phyloP scores from a whole-genome alignment of 2,329 filamentous ascomycete genomes.

The Aspergillus sp. region DNA sequence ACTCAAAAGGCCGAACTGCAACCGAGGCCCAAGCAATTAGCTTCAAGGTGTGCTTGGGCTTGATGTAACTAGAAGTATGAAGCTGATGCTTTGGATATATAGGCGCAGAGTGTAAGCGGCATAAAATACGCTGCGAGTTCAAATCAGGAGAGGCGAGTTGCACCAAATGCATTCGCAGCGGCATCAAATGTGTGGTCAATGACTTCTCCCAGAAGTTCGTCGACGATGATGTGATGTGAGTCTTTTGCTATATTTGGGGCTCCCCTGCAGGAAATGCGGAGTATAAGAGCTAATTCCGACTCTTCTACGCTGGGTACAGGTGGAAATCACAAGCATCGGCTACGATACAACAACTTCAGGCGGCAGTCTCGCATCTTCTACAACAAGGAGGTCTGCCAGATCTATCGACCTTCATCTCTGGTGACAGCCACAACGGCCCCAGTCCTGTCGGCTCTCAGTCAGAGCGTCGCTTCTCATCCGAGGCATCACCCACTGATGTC shows the following conservation, averaged over 20 bases:
- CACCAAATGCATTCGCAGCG: conserved; percentile 52
- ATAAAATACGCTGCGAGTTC: conserved; percentile 59
- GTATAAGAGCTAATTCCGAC: neutral
- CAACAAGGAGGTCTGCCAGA: conserved; percentile 46
- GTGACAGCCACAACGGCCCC: conserved; percentile 27
- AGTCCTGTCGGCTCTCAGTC: conserved; percentile 34
- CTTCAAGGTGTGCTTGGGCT: neutral
- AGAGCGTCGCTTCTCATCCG: conserved; percentile 27
- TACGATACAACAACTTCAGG: conserved; percentile 46
- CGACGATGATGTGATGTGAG: conserved; percentile 56
- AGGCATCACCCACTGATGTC: conserved; percentile 30
- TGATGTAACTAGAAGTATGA: neutral
- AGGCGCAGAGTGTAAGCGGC: conserved; percentile 54
- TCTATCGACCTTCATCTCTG: conserved; percentile 41
- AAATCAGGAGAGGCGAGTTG: conserved; percentile 50
- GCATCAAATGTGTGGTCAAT: conserved; percentile 56
- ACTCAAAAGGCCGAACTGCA: neutral
- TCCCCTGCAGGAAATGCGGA: neutral
- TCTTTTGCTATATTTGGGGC: conserved; percentile 8
- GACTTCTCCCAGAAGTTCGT: conserved; percentile 59
- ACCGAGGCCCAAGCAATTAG: neutral
- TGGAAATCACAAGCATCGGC: conserved; percentile 49
- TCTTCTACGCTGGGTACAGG: conserved; percentile 28
- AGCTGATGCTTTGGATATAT: conserved; percentile 10
- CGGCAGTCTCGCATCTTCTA: conserved; percentile 50